A percentile compares a stretch with the other conserved stretches of the same genome.
Evolutionary conservation across 495 filamentous ascomycete species (phyloP).

Genomic region (Aspergillus heteromorphus): DNA sequence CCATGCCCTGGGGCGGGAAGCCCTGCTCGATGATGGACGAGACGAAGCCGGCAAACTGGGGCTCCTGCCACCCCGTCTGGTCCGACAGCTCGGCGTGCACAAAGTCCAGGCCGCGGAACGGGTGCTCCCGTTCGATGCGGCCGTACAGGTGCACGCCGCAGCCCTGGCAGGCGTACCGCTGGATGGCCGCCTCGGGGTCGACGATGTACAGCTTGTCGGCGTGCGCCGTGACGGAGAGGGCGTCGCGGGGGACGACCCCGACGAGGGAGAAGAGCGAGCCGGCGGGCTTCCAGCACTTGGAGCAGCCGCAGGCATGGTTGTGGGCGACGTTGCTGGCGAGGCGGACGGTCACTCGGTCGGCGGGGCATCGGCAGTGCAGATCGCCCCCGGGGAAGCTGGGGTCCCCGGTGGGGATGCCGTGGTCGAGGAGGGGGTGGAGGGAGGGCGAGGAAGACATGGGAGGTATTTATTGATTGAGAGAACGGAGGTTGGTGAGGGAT

Average conservation of each 20-base stretch:
- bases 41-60: slow-evolving; percentile 58
- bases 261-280: slow-evolving; percentile 56
- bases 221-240: slow-evolving; percentile 45
- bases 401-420: slow-evolving; percentile 43
- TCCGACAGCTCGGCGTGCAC: slow-evolving; percentile 54
- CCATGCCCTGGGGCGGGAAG: slow-evolving; percentile 47
- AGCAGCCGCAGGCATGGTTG: slow-evolving; percentile 63
- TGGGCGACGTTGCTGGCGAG: slow-evolving; percentile 50
- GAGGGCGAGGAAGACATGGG: slow-evolving; percentile 32
- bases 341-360: slow-evolving; percentile 45
- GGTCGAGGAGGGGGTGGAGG: slow-evolving; percentile 56
- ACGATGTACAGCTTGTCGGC: slow-evolving; percentile 48
- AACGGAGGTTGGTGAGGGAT: not conserved
- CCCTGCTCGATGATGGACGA: slow-evolving; percentile 58
- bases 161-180: slow-evolving; percentile 50
- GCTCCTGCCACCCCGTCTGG: slow-evolving; percentile 55
- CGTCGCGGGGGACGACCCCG: slow-evolving; percentile 45
- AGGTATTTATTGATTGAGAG: not conserved
- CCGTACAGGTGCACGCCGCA: slow-evolving; percentile 56
- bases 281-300: slow-evolving; percentile 58
- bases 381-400: slow-evolving; percentile 47
- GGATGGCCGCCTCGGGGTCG: slow-evolving; percentile 49
- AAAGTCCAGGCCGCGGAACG: slow-evolving; percentile 59
- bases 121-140: slow-evolving; percentile 54
- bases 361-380: slow-evolving; percentile 49